A percentile compares a stretch with the other conserved stretches of the same genome.
These are phyloP conservation scores for Leccinum uliginosum DNA, from an alignment of 768 basidiomycete genomes.

Conservation along the genomic window DNA sequence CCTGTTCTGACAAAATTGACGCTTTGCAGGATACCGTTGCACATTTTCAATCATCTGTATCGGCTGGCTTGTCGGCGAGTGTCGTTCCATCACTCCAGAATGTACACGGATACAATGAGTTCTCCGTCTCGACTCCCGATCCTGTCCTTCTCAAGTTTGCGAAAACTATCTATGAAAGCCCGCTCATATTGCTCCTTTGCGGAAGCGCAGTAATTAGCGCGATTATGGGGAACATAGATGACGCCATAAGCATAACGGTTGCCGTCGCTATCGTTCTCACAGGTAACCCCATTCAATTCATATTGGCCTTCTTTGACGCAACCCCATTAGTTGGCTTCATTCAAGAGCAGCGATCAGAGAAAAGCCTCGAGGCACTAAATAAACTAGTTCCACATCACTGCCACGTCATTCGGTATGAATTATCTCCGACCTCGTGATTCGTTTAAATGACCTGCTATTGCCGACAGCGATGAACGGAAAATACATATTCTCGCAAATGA, in stretches of 20 bases:
- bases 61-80: conserved; percentile 57
- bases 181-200: conserved; percentile 84
- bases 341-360: conserved; percentile 91
- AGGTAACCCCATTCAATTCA: conserved; percentile 45
- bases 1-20: conserved; percentile 6
- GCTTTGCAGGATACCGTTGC: conserved; percentile 62
- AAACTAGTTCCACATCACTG: conserved; percentile 97
- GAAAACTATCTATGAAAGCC: conserved; percentile 94
- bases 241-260: conserved; percentile 88
- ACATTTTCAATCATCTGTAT: conserved; percentile 61
- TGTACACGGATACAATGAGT: conserved; percentile 89
- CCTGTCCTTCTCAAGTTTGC: conserved; percentile 82
- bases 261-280: conserved; percentile 92
- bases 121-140: conserved; percentile 79
- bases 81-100: conserved; percentile 62
- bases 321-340: conserved; percentile 74
- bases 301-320: not conserved
- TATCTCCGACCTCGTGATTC: not conserved
- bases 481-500: conserved; percentile 90
- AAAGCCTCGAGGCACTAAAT: conserved; percentile 91
- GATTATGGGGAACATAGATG: conserved; percentile 92
- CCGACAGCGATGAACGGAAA: conserved; percentile 45
- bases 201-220: conserved; percentile 88
- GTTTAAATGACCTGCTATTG: not conserved
- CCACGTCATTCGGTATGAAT: conserved; percentile 66